Evolutionary conservation across 306 rosid species (phyloP).

Genomic region (Vigna reflexopilosa): DNA sequence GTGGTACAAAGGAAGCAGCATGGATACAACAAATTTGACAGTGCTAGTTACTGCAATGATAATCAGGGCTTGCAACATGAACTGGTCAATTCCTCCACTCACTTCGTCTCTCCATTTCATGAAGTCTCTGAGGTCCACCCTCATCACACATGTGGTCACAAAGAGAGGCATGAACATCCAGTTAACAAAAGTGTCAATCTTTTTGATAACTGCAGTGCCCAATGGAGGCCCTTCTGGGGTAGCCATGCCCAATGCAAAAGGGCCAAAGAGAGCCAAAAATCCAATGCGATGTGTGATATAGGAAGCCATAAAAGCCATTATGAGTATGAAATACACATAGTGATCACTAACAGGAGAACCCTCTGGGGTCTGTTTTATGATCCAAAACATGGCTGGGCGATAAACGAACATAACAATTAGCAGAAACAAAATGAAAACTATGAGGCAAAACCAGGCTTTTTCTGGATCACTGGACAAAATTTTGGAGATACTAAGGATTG

Average conservation of each 20-base stretch:
- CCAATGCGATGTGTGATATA: slow-evolving; percentile 39
- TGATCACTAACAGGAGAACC: slow-evolving; percentile 62
- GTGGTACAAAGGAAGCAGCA: slow-evolving; percentile 42
- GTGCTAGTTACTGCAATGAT: slow-evolving; percentile 4
- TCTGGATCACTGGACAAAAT: fast-evolving
- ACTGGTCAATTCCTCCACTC: slow-evolving; percentile 12
- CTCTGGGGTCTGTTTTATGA: slow-evolving; percentile 67
- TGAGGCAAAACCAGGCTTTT: neutral
- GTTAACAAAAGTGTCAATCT: slow-evolving; percentile 58
- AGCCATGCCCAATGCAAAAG: slow-evolving; percentile 67
- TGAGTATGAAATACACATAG: slow-evolving; percentile 52
- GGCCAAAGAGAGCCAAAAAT: slow-evolving; percentile 50
- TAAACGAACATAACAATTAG: slow-evolving; percentile 33
- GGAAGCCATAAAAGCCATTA: slow-evolving; percentile 36
- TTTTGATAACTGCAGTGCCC: slow-evolving; percentile 63
- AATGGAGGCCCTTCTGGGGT: slow-evolving; percentile 79
- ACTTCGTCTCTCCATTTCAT: neutral
- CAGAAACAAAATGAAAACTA: neutral
- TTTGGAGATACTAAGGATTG: neutral
- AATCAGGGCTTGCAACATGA: slow-evolving; percentile 29
- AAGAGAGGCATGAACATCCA: slow-evolving; percentile 64
- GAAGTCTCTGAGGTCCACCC: slow-evolving; percentile 47
- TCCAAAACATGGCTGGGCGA: slow-evolving; percentile 68
- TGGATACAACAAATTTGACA: slow-evolving; percentile 49
- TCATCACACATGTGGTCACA: slow-evolving; percentile 56